Evolutionary conservation across 306 rosid species (phyloP).

Genomic region (Leucaena leucocephala): DNA sequence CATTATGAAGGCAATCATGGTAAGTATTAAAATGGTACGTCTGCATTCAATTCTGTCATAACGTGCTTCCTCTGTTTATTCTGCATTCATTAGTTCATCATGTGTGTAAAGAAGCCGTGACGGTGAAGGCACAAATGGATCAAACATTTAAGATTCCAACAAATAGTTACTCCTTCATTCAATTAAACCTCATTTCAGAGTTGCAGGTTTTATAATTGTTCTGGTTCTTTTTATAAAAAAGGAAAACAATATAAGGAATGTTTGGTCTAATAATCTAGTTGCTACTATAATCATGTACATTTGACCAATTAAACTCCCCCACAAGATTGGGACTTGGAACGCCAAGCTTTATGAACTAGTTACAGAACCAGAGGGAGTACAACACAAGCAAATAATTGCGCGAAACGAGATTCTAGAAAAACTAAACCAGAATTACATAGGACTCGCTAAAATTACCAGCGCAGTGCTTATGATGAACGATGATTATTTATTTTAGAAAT

Average conservation of each 20-base stretch:
- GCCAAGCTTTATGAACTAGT: neutral
- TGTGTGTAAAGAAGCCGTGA: neutral
- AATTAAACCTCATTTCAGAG: neutral
- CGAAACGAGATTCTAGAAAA: neutral
- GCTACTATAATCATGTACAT: neutral
- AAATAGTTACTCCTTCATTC: neutral
- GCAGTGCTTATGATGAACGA: neutral
- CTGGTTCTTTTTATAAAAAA: neutral
- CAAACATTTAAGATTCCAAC: neutral
- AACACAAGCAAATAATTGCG: slow-evolving; percentile 24
- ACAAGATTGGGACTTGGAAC: neutral
- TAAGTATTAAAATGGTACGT: neutral
- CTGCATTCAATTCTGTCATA: neutral
- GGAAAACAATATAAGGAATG: neutral
- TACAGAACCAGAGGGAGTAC: neutral
- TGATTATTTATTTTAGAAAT: neutral
- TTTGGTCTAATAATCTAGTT: neutral
- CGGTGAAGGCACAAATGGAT: neutral
- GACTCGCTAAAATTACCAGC: neutral
- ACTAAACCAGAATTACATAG: neutral
- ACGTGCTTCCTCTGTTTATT: neutral
- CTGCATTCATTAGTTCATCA: neutral
- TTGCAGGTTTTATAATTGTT: neutral
- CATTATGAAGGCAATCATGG: neutral
- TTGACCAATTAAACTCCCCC: neutral